These are phyloP conservation scores for Patellifolia procumbens DNA, from an alignment of 179 eudicot species.

Conservation along the genomic window DNA sequence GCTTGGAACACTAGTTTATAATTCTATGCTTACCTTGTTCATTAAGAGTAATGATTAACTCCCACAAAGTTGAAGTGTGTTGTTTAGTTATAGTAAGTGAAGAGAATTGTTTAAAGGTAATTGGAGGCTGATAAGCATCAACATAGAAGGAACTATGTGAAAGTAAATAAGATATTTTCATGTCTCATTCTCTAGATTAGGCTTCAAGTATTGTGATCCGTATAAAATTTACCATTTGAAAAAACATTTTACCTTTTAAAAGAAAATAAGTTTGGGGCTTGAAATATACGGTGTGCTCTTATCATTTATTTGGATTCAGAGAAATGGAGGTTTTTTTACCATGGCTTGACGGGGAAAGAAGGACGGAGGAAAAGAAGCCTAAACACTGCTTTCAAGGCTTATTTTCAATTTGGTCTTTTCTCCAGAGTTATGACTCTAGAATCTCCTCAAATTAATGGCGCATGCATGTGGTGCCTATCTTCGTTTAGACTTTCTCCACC, in stretches of 20 bases:
- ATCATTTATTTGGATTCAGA: not conserved
- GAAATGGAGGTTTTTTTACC: too few species aligned
- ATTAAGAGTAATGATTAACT: not conserved
- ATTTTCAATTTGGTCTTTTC: not conserved
- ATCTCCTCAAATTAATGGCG: not conserved
- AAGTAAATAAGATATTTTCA: conserved; percentile 11
- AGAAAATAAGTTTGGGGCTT: not conserved
- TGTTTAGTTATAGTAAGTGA: conserved; percentile 23
- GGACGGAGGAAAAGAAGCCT: not conserved
- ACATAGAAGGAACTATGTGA: conserved; percentile 2
- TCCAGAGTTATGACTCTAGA: not conserved
- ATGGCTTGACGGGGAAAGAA: not conserved
- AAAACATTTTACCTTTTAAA: not conserved
- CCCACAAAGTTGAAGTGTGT: not conserved
- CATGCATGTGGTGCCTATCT: not conserved
- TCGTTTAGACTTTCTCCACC: not conserved
- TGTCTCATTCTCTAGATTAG: conserved; percentile 18
- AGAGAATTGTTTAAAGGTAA: conserved; percentile 20
- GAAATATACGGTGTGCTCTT: not conserved
- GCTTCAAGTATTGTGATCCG: conserved; percentile 5
- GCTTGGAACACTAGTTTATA: not conserved
- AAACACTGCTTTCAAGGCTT: not conserved
- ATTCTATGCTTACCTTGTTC: not conserved
- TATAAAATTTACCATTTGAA: not conserved
- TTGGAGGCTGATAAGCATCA: conserved; percentile 11